Evolutionary conservation across 1,284 basidiomycete species (phyloP), one percentile per base, ranked within the genome.

Genomic region (Polyporus tsugae): DNA sequence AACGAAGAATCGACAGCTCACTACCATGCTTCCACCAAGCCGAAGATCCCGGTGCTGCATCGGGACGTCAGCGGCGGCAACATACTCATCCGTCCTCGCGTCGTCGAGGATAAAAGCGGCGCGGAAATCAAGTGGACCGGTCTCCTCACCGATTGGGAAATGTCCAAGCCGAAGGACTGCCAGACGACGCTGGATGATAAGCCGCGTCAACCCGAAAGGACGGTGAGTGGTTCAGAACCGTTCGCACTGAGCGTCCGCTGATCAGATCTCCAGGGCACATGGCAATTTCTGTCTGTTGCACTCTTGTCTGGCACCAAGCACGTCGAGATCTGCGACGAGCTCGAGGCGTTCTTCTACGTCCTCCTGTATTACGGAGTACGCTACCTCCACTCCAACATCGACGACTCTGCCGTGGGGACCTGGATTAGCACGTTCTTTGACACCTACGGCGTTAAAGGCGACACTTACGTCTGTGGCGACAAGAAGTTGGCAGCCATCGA

Each of bases 71-170:
- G 69, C 58, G 64, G 42, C 2, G 66, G 64, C 2, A 70, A 70
- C 36, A 36, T 71, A 13, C 42, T 71, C 9, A 68, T 71, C 38
- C 38, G 52, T 25, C 69, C 69, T 0, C 46, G 4, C 29, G 15
- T 46, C 17, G 13, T 57, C 53, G 29, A 61, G 6, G 42, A 55
- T 1, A 29, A 5, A 0, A 2, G 4, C 1, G 25, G 36, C 2
- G 4, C 22, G 1, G 6, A 15, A 2, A n/a, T 70, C 6, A 44
- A 60, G 33, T 65, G 69, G 63, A n/a, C 17, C 0, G 70, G 70
- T 0, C 6, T 71, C 0, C 66, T 71, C n/a, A 42, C 53, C 7
- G 66, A 71, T 44, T 71, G 70, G 70, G 70, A 71, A 36, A 42
- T 71, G 42, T 63, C 70, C 0, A 66, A 70, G 42, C 29, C 57